Conservation (phyloP, 495 filamentous ascomycete species). For the Xylaria flabelliformis region DNA sequence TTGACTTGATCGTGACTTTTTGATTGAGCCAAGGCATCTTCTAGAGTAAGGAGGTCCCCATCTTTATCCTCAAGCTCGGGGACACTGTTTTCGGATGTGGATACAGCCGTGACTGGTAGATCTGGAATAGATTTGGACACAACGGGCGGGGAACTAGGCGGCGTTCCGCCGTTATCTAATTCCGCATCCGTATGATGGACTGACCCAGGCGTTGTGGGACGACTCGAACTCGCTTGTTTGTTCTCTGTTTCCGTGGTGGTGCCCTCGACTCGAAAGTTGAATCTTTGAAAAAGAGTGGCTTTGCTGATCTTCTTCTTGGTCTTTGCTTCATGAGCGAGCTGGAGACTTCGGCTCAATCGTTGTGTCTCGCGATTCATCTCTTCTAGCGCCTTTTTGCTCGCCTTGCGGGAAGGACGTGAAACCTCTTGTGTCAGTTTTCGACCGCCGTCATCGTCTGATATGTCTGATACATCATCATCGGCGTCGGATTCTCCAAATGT, state of each 20-base stretch:
- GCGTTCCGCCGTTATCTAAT: conserved; percentile 54
- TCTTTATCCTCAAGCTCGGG: conserved; percentile 30
- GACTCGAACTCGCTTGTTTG: conserved; percentile 55
- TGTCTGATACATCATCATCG: conserved; percentile 54
- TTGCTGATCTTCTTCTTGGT: conserved; percentile 93
- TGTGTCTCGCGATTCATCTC: conserved; percentile 95
- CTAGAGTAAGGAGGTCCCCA: conserved; percentile 42
- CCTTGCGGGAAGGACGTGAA: conserved; percentile 76
- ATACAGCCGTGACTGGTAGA: conserved; percentile 7
- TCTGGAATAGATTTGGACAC: conserved; percentile 32
- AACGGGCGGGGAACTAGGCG: conserved; percentile 58
- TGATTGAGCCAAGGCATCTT: conserved; percentile 33
- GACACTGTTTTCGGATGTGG: background rate
- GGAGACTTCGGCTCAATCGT: conserved; percentile 85
- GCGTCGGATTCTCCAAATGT: conserved; percentile 42
- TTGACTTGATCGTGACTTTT: conserved; percentile 61
- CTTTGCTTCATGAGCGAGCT: conserved; percentile 86
- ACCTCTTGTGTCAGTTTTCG: conserved; percentile 65
- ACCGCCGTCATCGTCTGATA: conserved; percentile 63
- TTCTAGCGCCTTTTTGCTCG: conserved; percentile 94
- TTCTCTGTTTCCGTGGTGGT: conserved; percentile 41
- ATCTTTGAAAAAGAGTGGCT: conserved; percentile 80
- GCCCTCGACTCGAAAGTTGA: conserved; percentile 67
- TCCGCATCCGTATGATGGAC: conserved; percentile 51
- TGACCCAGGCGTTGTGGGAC: conserved; percentile 47